These are phyloP conservation scores for Phytopythium vexans DNA, from an alignment of 352 stramenopile genomes.

Conservation along the genomic window DNA sequence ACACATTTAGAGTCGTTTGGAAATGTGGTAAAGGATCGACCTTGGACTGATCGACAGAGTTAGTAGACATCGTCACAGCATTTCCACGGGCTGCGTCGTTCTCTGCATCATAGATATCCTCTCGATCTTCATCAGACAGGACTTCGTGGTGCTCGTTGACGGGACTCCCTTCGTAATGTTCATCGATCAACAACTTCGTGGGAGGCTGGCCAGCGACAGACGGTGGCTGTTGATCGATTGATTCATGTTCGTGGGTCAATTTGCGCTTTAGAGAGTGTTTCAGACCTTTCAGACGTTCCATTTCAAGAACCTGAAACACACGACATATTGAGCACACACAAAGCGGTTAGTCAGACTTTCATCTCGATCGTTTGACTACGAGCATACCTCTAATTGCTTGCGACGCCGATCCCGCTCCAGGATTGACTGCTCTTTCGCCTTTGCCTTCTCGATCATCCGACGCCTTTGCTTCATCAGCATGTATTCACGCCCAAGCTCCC, in stretches of 20 bases:
- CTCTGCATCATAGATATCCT: constrained; percentile 2
- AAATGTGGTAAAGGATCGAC: no score
- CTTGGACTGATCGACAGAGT: no score
- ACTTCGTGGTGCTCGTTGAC: no score
- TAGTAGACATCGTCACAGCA: not conserved
- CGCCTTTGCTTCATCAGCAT: constrained; percentile 63
- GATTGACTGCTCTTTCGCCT: constrained; percentile 32
- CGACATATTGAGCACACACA: not conserved
- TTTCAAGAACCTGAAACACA: constrained; percentile 18
- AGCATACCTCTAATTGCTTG: constrained; percentile 47
- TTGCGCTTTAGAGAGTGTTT: constrained; percentile 5
- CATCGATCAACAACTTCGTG: no score
- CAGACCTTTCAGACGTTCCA: constrained; percentile 22
- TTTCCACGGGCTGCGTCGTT: not conserved
- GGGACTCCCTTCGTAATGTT: no score
- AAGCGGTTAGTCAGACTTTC: not conserved
- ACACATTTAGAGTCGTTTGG: no score
- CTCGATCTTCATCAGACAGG: not conserved
- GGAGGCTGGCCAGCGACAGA: no score
- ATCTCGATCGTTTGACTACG: not conserved
- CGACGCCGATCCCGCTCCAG: constrained; percentile 33
- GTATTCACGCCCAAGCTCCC: constrained; percentile 57
- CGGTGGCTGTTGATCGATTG: not conserved
- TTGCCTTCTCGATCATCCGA: constrained; percentile 28
- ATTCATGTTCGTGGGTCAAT: constrained; percentile 4